Percentiles rank a stretch among this genome's conserved stretches.
Evolutionary conservation across 2,329 filamentous ascomycete species (phyloP).

Genomic region (Diaporthe citri): DNA sequence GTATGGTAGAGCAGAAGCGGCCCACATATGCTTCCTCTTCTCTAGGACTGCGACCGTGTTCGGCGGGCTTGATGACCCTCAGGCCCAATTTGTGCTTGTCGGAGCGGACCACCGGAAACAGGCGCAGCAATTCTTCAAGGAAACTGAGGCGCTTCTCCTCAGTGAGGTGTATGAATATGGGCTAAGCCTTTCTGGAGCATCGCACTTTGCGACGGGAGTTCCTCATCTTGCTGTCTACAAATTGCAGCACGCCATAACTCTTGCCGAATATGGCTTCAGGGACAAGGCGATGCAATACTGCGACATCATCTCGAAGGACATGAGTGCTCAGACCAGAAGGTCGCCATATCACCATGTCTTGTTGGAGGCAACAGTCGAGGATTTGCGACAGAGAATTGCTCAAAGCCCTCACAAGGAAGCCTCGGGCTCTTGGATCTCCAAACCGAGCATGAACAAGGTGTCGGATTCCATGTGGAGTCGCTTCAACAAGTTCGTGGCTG

Average conservation of each 20-base stretch:
- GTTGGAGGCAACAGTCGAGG: slow-evolving; percentile 82
- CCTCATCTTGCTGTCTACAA: slow-evolving; percentile 94
- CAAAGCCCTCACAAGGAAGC: slow-evolving; percentile 83
- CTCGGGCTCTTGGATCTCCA: slow-evolving; percentile 90
- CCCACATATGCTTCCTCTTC: slow-evolving; percentile 94
- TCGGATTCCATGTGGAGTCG: slow-evolving; percentile 90
- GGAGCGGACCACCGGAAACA: slow-evolving; percentile 84
- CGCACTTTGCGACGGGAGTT: slow-evolving; percentile 67
- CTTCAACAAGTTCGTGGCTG: slow-evolving; percentile 96
- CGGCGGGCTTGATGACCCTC: slow-evolving; percentile 85
- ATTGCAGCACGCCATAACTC: slow-evolving; percentile 83
- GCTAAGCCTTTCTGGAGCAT: slow-evolving; percentile 75
- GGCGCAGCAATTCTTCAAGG: slow-evolving; percentile 79
- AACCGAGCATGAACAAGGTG: slow-evolving; percentile 95
- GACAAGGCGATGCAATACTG: slow-evolving; percentile 92
- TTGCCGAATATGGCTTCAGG: slow-evolving; percentile 86
- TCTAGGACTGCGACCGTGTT: slow-evolving; percentile 79
- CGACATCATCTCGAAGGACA: slow-evolving; percentile 81
- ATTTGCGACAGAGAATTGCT: slow-evolving; percentile 84
- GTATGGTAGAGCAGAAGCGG: slow-evolving; percentile 91
- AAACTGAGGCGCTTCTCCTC: slow-evolving; percentile 89
- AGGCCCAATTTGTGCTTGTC: slow-evolving; percentile 83
- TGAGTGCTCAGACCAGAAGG: slow-evolving; percentile 83
- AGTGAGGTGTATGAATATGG: slow-evolving; percentile 97
- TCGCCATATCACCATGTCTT: slow-evolving; percentile 88